Evolutionary conservation across 176 grass and related monocot species (phyloP).

Genomic region (Leersia perrieri): DNA sequence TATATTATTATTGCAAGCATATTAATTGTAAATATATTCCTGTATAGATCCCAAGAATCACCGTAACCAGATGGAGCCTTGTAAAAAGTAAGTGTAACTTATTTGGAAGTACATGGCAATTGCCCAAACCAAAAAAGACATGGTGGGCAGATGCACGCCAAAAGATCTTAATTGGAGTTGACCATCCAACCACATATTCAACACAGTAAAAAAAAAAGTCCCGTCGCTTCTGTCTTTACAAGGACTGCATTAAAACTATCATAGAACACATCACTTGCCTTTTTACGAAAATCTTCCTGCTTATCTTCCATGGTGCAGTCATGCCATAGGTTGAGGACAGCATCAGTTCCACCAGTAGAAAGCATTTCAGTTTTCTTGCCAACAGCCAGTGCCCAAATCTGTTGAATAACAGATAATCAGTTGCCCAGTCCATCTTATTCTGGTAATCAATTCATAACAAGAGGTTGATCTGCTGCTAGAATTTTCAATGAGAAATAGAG

Average conservation of each 20-base stretch:
- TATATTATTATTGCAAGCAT: neutral
- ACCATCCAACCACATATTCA: neutral
- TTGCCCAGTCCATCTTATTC: neutral
- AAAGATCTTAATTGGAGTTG: neutral
- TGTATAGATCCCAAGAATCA: slow-evolving; percentile 3
- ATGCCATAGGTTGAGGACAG: slow-evolving; percentile 75
- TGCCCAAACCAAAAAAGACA: neutral
- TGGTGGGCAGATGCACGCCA: neutral
- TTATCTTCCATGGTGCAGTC: slow-evolving; percentile 82
- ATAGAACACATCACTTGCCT: slow-evolving; percentile 42
- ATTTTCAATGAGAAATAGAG: slow-evolving; percentile 4
- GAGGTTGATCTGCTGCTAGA: neutral
- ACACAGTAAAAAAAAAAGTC: neutral
- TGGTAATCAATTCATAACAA: no score
- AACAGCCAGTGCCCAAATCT: slow-evolving; percentile 86
- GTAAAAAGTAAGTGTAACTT: neutral
- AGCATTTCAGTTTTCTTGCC: slow-evolving; percentile 88
- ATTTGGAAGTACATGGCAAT: neutral
- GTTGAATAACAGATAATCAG: slow-evolving; percentile 14
- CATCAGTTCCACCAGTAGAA: slow-evolving; percentile 86
- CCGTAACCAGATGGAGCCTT: neutral
- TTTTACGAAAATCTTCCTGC: slow-evolving; percentile 78
- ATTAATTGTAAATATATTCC: neutral
- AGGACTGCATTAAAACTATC: neutral
- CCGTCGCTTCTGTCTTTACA: neutral